Percentiles rank a stretch among this genome's conserved stretches.
These are phyloP conservation scores for Citrus sp. DNA, from an alignment of 345 rosid genomes.

Conservation along the genomic window DNA sequence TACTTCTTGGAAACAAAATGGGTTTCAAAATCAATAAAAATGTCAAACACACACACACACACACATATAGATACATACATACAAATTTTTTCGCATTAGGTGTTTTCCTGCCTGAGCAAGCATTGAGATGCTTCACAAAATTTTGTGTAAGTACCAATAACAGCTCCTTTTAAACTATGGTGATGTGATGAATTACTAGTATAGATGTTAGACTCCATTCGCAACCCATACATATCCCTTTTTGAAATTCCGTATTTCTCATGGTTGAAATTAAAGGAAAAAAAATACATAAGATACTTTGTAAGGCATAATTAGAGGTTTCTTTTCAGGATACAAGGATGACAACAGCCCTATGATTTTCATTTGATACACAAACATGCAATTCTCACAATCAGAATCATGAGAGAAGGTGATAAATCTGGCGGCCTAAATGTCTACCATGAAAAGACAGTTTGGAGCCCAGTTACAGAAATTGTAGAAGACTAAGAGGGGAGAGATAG, in stretches of 20 bases:
- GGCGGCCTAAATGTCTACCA: not conserved
- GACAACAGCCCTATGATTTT: not conserved
- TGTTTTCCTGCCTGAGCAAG: not conserved
- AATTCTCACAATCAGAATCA: not conserved
- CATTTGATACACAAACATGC: not conserved
- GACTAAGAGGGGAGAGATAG: not conserved
- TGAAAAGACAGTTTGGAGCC: not conserved
- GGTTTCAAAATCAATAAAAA: not conserved
- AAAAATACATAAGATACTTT: not conserved
- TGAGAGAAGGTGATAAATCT: not conserved
- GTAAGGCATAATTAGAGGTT: not conserved
- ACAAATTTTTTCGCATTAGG: too few species aligned
- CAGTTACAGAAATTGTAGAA: not conserved
- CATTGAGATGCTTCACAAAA: not conserved
- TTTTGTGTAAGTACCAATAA: not conserved
- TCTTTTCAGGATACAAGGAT: not conserved
- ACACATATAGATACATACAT: too few species aligned
- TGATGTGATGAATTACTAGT: not conserved
- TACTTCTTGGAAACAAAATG: not conserved
- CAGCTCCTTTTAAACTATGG: not conserved
- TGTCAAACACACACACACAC: not conserved
- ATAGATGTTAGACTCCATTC: not conserved
- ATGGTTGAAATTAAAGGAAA: not conserved
- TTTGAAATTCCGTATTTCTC: not conserved
- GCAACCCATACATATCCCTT: not conserved